phyloP scores from a whole-genome alignment of 345 rosid genomes.

The Leavenworthia alabamica region DNA sequence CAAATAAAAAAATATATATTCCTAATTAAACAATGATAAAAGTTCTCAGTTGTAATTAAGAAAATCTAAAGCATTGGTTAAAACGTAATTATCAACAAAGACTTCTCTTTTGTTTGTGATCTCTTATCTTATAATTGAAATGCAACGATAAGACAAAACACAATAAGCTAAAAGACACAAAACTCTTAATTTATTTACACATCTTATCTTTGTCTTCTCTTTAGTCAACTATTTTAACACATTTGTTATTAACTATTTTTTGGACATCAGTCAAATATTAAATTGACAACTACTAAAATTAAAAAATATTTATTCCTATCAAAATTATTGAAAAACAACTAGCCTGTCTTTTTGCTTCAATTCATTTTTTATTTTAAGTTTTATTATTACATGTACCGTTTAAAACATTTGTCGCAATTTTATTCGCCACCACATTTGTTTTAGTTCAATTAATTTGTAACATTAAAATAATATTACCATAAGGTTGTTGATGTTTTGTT shows the following conservation, averaged over 20 bases:
- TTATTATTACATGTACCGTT: no score
- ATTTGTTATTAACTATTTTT: neutral
- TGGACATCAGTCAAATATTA: neutral
- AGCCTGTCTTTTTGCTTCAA: neutral
- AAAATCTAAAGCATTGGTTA: neutral
- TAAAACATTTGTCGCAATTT: no score
- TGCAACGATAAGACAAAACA: conserved; percentile 3
- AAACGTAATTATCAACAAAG: conserved; percentile 3
- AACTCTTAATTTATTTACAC: neutral
- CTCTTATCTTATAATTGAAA: conserved; percentile 6
- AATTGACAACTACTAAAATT: neutral
- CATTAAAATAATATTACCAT: neutral
- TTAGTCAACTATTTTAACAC: no score
- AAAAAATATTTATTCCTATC: neutral
- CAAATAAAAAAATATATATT: neutral
- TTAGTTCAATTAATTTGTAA: neutral
- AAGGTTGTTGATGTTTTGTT: neutral
- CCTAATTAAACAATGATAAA: neutral
- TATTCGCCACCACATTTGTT: no score
- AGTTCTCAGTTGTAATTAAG: neutral
- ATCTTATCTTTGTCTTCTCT: neutral
- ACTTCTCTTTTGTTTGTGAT: neutral
- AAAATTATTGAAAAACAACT: neutral
- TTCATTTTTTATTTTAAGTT: no score
- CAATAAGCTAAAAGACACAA: neutral